phyloP scores from a whole-genome alignment of 345 rosid genomes.

The Iberis pinnata region DNA sequence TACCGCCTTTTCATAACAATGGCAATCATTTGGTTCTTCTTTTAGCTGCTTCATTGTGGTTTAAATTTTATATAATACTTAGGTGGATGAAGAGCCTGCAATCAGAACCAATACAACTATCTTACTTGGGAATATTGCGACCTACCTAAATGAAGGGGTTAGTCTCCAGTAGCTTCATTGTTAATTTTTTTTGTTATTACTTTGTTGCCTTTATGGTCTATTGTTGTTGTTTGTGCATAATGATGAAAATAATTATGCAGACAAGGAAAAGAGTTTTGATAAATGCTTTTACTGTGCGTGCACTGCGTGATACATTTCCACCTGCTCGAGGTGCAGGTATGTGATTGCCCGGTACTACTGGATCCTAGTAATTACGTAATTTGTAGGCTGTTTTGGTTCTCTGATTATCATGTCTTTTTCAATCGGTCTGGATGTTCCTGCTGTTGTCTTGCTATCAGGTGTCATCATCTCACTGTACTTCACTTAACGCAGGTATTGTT shows the following conservation, averaged over 20 bases:
- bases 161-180: slow-evolving; percentile 23
- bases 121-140: slow-evolving; percentile 92
- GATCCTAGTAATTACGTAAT: slow-evolving; percentile 6
- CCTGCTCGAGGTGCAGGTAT: slow-evolving; percentile 99
- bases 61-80: slow-evolving; percentile 16
- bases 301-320: slow-evolving; percentile 88
- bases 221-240: slow-evolving; percentile 14
- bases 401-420: neutral
- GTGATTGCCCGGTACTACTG: slow-evolving; percentile 3
- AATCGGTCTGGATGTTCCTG: slow-evolving; percentile 5
- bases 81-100: slow-evolving; percentile 99
- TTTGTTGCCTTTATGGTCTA: neutral
- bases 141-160: slow-evolving; percentile 88
- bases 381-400: slow-evolving; percentile 6
- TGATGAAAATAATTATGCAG: slow-evolving; percentile 38
- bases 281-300: slow-evolving; percentile 98
- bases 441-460: neutral
- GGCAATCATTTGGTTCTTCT: neutral
- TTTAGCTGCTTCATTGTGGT: neutral
- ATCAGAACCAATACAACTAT: slow-evolving; percentile 97
- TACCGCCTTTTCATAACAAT: neutral
- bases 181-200: slow-evolving; percentile 1
- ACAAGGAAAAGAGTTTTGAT: slow-evolving; percentile 93
- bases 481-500: slow-evolving; percentile 63
- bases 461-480: slow-evolving; percentile 22